Evolutionary conservation across 148 eudicot genomes (phyloP), one percentile per base, ranked within the genome.

Genomic region (Cornus florida): DNA sequence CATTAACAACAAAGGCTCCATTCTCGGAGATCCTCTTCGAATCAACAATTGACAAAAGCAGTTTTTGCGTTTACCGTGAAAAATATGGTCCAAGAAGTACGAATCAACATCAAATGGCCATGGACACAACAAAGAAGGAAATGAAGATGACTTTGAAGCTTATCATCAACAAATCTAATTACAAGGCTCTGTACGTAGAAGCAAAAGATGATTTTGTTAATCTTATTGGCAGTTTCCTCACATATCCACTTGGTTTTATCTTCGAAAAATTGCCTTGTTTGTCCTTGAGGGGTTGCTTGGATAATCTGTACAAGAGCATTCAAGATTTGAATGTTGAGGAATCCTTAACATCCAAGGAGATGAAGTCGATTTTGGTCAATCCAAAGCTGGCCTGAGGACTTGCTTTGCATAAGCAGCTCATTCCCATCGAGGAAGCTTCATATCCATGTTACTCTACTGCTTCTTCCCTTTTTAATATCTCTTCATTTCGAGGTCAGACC

Each of bases 141-240:
- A 2, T 1, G 28, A 17, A 24, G 66, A 74, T 74, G 5, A 24
- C 8, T 56, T 14, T 74, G 31, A 74, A 56, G 43, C 76, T 74
- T 32, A 23, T 74, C 53, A 13, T 53, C 19, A 3, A 53, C 59
- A 53, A 53, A 53, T 16, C 59, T 53, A 53, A 53, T 53, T 0
- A 53, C 4, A 53, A 4, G 59, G 59, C 7, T 1, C 1, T 53
- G 59, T 53, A 53, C 7, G 59, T 16, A 53, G 59, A 53, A 53
- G 59, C 59, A 0, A 16, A 16, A 16, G 59, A 53, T 0, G 59
- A 53, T 16, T 74, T 74, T 57, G 66, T 74, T 31, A n/a, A 59
- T 57, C 38, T 74, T 14, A 39, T 74, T n/a, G 56, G 66, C 33
- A 74, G 66, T 35, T 74, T 74, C 67, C 76, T 74, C 23, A 32